These are phyloP conservation scores for Cylindrotheca fusiformis DNA, from an alignment of 108 stramenopile species.

Conservation along the genomic window DNA sequence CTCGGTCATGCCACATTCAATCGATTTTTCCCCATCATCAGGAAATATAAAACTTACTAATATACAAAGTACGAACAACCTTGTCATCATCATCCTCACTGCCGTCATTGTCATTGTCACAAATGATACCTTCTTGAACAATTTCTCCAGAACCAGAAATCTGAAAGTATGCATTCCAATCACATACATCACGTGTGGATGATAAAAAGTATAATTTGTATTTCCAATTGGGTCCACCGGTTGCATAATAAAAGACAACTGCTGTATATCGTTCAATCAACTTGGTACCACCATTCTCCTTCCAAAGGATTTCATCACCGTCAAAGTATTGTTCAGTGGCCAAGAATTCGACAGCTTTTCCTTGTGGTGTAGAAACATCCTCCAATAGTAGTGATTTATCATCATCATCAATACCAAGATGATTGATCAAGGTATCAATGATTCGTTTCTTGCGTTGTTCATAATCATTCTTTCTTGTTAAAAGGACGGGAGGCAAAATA, in stretches of 20 bases:
- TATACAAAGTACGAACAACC: no score
- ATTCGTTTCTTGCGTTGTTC: constrained; percentile 2
- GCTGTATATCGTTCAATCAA: constrained; percentile 20
- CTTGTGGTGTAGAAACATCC: neutral
- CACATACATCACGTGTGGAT: constrained; percentile 9
- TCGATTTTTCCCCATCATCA: no score
- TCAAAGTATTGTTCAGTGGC: constrained; percentile 3
- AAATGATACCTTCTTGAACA: constrained; percentile 6
- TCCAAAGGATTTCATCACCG: neutral
- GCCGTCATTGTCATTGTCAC: no score
- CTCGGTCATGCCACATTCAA: no score
- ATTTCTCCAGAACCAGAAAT: neutral
- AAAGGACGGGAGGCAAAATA: neutral
- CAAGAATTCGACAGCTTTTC: constrained; percentile 7
- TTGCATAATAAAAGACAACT: constrained; percentile 23
- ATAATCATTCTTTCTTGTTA: neutral
- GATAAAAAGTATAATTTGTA: constrained; percentile 6
- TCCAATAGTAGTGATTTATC: neutral
- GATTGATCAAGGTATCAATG: constrained; percentile 2
- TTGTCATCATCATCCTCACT: no score
- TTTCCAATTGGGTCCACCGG: constrained; percentile 19
- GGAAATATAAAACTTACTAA: no score
- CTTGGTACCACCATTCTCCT: neutral
- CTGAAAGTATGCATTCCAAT: constrained; percentile 3
- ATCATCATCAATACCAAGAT: no score